Conservation (phyloP, 257 asterid species). For the Solanum okadae region DNA sequence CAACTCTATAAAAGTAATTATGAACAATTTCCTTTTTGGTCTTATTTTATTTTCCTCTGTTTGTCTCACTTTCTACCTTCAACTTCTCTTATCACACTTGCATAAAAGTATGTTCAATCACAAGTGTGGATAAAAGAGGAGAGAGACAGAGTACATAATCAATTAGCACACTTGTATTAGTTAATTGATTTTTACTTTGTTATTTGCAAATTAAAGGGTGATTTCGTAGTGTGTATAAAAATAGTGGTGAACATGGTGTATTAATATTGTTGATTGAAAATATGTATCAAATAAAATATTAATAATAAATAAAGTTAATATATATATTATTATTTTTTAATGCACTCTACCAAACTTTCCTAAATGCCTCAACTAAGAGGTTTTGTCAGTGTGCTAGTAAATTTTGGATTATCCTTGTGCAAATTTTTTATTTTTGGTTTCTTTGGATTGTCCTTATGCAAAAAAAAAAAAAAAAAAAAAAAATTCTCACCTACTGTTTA, state of each 20-base stretch:
- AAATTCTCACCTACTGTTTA: background rate
- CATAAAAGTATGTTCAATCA: background rate
- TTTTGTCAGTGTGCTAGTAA: background rate
- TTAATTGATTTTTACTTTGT: background rate
- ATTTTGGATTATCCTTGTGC: background rate
- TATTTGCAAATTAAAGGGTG: too few species aligned
- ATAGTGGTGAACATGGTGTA: too few species aligned
- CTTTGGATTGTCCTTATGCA: background rate
- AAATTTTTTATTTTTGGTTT: background rate
- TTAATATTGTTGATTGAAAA: too few species aligned
- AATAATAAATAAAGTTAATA: too few species aligned
- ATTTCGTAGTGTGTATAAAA: too few species aligned
- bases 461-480: too few species aligned
- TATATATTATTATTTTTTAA: too few species aligned
- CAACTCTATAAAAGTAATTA: background rate
- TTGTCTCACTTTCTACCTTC: background rate
- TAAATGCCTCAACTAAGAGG: background rate
- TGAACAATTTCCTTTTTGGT: background rate
- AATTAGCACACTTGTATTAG: background rate
- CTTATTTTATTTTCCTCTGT: background rate
- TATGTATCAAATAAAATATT: too few species aligned
- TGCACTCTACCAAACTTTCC: background rate
- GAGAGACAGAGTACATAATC: background rate
- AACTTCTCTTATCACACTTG: background rate
- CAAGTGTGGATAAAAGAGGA: background rate